Percentiles rank a stretch among this genome's conserved stretches.
Evolutionary conservation across 495 filamentous ascomycete genomes (phyloP).

Genomic region (Penicillium taxi): DNA sequence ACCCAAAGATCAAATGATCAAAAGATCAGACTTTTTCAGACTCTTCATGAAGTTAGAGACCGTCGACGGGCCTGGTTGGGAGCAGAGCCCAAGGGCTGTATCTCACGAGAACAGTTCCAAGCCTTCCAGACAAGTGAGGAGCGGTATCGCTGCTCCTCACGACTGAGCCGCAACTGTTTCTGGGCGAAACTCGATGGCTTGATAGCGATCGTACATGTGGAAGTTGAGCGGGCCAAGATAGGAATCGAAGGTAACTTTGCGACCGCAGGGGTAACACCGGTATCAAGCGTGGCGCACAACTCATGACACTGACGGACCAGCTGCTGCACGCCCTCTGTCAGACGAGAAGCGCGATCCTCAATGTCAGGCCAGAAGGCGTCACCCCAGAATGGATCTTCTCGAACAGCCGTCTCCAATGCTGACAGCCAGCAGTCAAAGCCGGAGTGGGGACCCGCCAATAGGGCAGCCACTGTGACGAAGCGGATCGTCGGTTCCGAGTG

Average conservation of each 20-base stretch:
- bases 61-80: slow-evolving; percentile 19
- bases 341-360: slow-evolving; percentile 41
- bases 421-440: slow-evolving; percentile 49
- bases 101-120: slow-evolving; percentile 21
- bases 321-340: slow-evolving; percentile 46
- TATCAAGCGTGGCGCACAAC: slow-evolving; percentile 27
- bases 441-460: slow-evolving; percentile 42
- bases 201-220: slow-evolving; percentile 22
- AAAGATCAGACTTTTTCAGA: not conserved
- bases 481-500: slow-evolving; percentile 53
- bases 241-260: slow-evolving; percentile 11
- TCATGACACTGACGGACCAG: slow-evolving; percentile 48
- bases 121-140: slow-evolving; percentile 18
- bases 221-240: slow-evolving; percentile 12
- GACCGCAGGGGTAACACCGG: slow-evolving; percentile 16
- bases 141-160: slow-evolving; percentile 28
- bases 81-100: slow-evolving; percentile 15
- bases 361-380: slow-evolving; percentile 48
- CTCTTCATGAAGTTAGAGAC: slow-evolving; percentile 21
- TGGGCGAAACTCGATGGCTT: slow-evolving; percentile 27
- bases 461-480: slow-evolving; percentile 47
- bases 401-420: slow-evolving; percentile 45
- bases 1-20: not conserved
- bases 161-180: slow-evolving; percentile 24
- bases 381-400: slow-evolving; percentile 51